Conservation (phyloP, 2,329 filamentous ascomycete species). For the Colletotrichum zoysiae region DNA sequence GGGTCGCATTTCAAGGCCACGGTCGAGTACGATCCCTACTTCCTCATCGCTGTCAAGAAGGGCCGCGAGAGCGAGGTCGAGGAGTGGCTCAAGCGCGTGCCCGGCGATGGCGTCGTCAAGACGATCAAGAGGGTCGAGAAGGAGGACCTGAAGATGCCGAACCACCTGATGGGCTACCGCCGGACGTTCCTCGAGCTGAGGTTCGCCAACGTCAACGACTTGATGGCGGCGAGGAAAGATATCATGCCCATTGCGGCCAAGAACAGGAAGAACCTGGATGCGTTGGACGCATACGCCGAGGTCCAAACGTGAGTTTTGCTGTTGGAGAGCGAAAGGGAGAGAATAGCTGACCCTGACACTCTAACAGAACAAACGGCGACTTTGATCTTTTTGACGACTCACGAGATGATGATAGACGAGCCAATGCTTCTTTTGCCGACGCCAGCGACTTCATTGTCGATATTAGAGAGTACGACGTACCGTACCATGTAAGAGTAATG, state of each 20-base stretch:
- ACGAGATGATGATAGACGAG: slow-evolving; percentile 83
- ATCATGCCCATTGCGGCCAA: slow-evolving; percentile 94
- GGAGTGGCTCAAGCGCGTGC: slow-evolving; percentile 88
- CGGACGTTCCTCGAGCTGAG: slow-evolving; percentile 88
- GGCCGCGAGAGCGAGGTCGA: slow-evolving; percentile 93
- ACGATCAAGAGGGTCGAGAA: slow-evolving; percentile 82
- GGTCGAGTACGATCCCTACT: slow-evolving; percentile 96
- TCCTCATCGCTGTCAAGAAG: slow-evolving; percentile 89
- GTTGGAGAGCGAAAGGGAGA: background rate
- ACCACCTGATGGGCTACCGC: slow-evolving; percentile 92
- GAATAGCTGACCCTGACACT: slow-evolving; percentile 43
- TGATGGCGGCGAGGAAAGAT: slow-evolving; percentile 85
- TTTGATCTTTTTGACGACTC: slow-evolving; percentile 96
- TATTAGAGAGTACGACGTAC: slow-evolving; percentile 99
- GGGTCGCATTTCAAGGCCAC: slow-evolving; percentile 94
- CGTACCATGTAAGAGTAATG: slow-evolving; percentile 98
- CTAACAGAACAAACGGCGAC: slow-evolving; percentile 75
- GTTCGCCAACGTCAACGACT: slow-evolving; percentile 88
- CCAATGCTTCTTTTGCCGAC: slow-evolving; percentile 81
- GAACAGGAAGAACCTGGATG: slow-evolving; percentile 95
- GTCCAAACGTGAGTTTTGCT: slow-evolving; percentile 78
- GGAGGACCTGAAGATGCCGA: slow-evolving; percentile 94
- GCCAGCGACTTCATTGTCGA: slow-evolving; percentile 98
- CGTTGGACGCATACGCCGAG: slow-evolving; percentile 98
- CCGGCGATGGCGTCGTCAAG: slow-evolving; percentile 85